Percentiles rank a stretch among this genome's conserved stretches.
These are phyloP conservation scores for Phytophthora constricta DNA, from an alignment of 352 stramenopile species.

Conservation along the genomic window DNA sequence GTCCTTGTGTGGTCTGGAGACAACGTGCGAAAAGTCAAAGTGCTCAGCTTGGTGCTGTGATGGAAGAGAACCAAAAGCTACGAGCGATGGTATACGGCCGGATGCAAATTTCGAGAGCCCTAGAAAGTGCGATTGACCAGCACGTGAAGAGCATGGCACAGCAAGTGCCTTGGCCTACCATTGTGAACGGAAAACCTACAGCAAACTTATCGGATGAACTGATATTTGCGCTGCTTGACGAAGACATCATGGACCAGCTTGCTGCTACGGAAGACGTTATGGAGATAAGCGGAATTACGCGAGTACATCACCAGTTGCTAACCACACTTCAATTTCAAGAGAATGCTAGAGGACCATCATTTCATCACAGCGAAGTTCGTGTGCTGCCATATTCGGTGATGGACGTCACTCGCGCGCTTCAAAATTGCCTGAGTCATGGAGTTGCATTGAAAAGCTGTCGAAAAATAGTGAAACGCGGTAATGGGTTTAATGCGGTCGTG, in stretches of 20 bases:
- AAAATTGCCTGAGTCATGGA: conserved; percentile 15
- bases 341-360: conserved; percentile 1
- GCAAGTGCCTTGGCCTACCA: conserved; percentile 29
- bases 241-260: conserved; percentile 3
- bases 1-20: conserved; percentile 6
- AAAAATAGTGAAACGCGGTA: conserved; percentile 7
- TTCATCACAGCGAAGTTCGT: conserved; percentile 24
- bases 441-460: conserved; percentile 10
- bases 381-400: conserved; percentile 26
- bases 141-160: conserved; percentile 27
- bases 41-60: conserved; percentile 10
- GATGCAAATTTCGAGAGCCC: conserved; percentile 24
- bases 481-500: conserved; percentile 25
- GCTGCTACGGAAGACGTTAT: conserved; percentile 3
- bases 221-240: conserved; percentile 37
- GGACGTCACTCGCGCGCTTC: conserved; percentile 22
- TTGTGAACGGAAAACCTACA: neutral
- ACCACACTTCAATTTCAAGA: conserved; percentile 15
- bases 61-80: conserved; percentile 33
- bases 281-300: conserved; percentile 10
- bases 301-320: conserved; percentile 12
- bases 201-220: conserved; percentile 29
- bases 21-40: conserved; percentile 13
- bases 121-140: conserved; percentile 29
- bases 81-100: conserved; percentile 19